phyloP scores from a whole-genome alignment of 768 basidiomycete species.

The Mycena amicta region DNA sequence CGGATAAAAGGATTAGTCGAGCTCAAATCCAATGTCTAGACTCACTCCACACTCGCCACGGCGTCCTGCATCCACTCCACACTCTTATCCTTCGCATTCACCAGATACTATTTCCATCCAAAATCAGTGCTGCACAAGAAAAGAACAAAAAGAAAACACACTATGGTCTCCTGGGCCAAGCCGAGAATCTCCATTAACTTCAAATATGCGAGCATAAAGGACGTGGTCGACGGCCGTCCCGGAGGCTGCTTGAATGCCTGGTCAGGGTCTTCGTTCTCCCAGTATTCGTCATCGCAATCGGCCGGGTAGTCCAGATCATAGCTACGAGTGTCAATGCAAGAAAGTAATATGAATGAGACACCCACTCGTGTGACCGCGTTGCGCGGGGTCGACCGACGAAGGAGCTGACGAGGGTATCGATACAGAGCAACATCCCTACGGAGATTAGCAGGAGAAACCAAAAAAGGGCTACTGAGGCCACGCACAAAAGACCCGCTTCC shows the following conservation, averaged over 20 bases:
- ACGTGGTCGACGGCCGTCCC: conserved; percentile 53
- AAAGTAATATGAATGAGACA: conserved; percentile 8
- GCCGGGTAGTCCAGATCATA: conserved; percentile 70
- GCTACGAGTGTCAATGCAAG: conserved; percentile 33
- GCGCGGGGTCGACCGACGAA: conserved; percentile 60
- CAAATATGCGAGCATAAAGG: conserved; percentile 53
- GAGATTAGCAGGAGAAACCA: neutral
- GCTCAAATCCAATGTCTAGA: neutral
- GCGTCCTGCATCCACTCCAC: conserved; percentile 51
- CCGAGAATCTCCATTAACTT: conserved; percentile 65
- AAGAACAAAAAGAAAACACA: conserved; percentile 32
- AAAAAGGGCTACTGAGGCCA: neutral
- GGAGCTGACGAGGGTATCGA: conserved; percentile 30
- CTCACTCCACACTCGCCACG: conserved; percentile 51
- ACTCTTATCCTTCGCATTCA: conserved; percentile 38
- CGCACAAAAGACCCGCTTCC: conserved; percentile 58
- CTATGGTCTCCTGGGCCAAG: conserved; percentile 64
- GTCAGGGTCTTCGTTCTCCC: conserved; percentile 47
- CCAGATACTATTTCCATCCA: conserved; percentile 67
- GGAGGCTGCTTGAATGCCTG: conserved; percentile 64
- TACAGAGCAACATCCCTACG: conserved; percentile 24
- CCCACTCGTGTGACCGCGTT: conserved; percentile 60
- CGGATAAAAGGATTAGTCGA: neutral
- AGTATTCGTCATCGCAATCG: conserved; percentile 57
- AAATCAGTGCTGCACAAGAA: too few species aligned